phyloP scores from a whole-genome alignment of 352 stramenopile species.

The Phytophthora agathidicida region DNA sequence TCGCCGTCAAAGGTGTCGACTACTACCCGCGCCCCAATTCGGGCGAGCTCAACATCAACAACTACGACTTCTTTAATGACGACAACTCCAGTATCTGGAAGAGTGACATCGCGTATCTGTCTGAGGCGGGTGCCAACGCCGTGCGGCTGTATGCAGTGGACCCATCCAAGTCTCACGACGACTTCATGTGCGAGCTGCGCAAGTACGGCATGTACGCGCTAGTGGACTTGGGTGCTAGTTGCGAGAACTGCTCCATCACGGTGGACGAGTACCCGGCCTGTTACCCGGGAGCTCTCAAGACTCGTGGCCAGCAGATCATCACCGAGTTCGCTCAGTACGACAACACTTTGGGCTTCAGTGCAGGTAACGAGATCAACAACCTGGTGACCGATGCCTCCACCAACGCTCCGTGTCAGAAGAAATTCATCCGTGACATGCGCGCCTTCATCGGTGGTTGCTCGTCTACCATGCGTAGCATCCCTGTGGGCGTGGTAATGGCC shows the following conservation, averaged over 20 bases:
- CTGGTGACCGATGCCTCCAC: constrained; percentile 38
- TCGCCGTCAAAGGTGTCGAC: constrained; percentile 79
- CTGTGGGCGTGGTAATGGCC: constrained; percentile 77
- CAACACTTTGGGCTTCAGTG: constrained; percentile 84
- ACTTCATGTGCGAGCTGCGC: constrained; percentile 86
- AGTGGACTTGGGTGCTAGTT: constrained; percentile 66
- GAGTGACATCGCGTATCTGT: constrained; percentile 67
- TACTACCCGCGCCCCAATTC: constrained; percentile 90
- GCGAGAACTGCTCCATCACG: constrained; percentile 65
- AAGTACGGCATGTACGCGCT: constrained; percentile 78
- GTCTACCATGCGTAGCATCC: constrained; percentile 70
- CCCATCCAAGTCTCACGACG: constrained; percentile 79
- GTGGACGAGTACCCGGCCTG: constrained; percentile 55
- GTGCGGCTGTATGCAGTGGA: constrained; percentile 87
- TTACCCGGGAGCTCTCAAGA: constrained; percentile 67
- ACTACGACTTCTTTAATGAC: constrained; percentile 87
- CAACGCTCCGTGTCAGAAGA: constrained; percentile 90
- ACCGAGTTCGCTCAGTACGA: constrained; percentile 83
- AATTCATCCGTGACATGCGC: constrained; percentile 88
- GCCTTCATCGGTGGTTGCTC: constrained; percentile 62
- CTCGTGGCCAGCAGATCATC: constrained; percentile 81
- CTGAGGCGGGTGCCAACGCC: constrained; percentile 70
- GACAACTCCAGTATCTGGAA: constrained; percentile 71
- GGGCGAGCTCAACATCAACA: constrained; percentile 71
- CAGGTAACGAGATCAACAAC: constrained; percentile 88